Evolutionary conservation across 257 asterid genomes (phyloP).

Genomic region (Henckelia pumila): DNA sequence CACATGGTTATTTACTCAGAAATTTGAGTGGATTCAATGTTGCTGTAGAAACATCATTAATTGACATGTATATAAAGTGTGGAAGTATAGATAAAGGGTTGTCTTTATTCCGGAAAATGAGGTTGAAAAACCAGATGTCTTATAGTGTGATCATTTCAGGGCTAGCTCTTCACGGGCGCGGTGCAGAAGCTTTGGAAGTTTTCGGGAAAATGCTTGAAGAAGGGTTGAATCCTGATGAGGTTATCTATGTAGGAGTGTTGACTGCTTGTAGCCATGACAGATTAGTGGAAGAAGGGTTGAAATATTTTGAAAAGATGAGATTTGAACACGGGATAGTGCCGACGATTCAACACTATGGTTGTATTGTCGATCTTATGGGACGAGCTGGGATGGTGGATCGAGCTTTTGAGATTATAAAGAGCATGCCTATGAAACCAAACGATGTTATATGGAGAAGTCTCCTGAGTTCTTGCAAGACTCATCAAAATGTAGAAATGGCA

Average conservation of each 20-base stretch:
- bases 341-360: constrained; percentile 75
- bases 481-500: constrained; percentile 46
- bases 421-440: constrained; percentile 63
- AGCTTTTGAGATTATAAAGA: constrained; percentile 54
- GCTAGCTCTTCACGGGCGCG: constrained; percentile 57
- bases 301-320: constrained; percentile 51
- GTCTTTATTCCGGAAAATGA: constrained; percentile 47
- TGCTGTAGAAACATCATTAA: constrained; percentile 56
- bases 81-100: constrained; percentile 63
- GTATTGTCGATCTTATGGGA: constrained; percentile 76
- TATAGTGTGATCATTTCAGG: constrained; percentile 71
- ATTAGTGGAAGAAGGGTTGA: constrained; percentile 50
- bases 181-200: constrained; percentile 51
- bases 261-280: constrained; percentile 70
- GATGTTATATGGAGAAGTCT: constrained; percentile 74
- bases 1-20: constrained; percentile 58
- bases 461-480: constrained; percentile 60
- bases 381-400: constrained; percentile 51
- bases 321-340: constrained; percentile 46
- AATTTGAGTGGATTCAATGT: constrained; percentile 63
- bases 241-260: constrained; percentile 63
- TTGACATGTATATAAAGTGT: constrained; percentile 68
- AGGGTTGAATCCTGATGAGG: constrained; percentile 60
- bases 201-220: constrained; percentile 55
- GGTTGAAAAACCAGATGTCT: constrained; percentile 45